Percentiles rank a stretch among this genome's conserved stretches.
These are phyloP conservation scores for Zostera marina DNA, from an alignment of 116 monocot genomes.

Conservation along the genomic window DNA sequence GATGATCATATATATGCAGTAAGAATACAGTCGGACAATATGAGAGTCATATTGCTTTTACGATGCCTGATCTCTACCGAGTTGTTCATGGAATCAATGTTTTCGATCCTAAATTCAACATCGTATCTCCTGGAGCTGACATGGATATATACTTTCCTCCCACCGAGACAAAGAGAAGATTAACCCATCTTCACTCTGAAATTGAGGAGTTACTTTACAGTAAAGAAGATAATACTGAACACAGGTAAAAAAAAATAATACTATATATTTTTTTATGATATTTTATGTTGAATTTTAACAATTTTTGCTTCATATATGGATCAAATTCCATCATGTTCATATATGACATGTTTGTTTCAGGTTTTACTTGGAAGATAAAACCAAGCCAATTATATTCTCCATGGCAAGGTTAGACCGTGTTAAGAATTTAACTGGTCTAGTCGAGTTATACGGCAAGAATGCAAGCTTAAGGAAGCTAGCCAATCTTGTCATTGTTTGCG, in stretches of 20 bases:
- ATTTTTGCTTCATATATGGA: not conserved
- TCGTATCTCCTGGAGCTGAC: too few species aligned
- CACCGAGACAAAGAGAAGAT: slow-evolving; percentile 12
- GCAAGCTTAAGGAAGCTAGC: slow-evolving; percentile 43
- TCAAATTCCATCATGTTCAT: too few species aligned
- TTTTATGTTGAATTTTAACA: not conserved
- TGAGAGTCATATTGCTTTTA: too few species aligned
- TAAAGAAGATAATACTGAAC: slow-evolving; percentile 41
- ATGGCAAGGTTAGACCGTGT: slow-evolving; percentile 85
- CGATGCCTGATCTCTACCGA: too few species aligned
- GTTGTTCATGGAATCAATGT: too few species aligned
- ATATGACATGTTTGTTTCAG: too few species aligned
- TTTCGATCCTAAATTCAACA: too few species aligned
- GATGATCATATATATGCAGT: too few species aligned
- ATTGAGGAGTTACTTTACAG: slow-evolving; percentile 78
- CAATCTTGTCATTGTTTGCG: too few species aligned
- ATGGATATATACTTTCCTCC: too few species aligned
- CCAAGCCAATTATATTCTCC: slow-evolving; percentile 83
- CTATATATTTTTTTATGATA: not conserved
- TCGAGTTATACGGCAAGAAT: slow-evolving; percentile 61
- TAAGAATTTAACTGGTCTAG: slow-evolving; percentile 80
- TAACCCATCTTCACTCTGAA: slow-evolving; percentile 56
- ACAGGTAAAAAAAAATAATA: slow-evolving; percentile 28
- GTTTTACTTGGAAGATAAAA: slow-evolving; percentile 39
- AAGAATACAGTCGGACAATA: too few species aligned